phyloP scores from a whole-genome alignment of 176 grass and related monocot genomes.

The Lolium perenne region DNA sequence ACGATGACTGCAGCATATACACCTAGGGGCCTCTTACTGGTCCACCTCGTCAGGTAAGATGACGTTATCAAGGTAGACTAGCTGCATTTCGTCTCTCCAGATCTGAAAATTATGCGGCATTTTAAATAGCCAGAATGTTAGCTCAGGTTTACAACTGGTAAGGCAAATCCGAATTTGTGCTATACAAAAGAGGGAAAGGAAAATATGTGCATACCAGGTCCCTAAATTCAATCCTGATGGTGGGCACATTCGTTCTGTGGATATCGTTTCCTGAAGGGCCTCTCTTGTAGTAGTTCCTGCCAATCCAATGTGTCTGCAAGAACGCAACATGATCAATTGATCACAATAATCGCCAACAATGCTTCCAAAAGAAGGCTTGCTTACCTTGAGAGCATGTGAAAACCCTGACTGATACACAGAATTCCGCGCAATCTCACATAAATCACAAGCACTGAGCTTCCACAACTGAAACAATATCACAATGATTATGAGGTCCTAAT shows the following conservation, averaged over 20 bases:
- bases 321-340: constrained; percentile 5
- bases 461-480: constrained; percentile 70
- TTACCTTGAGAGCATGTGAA: constrained; percentile 91
- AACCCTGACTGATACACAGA: constrained; percentile 97
- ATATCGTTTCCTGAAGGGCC: constrained; percentile 86
- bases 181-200: background rate
- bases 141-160: background rate
- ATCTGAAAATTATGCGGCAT: constrained; percentile 59
- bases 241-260: constrained; percentile 92
- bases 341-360: background rate
- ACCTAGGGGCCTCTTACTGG: constrained; percentile 40
- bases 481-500: constrained; percentile 21
- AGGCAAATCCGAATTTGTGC: background rate
- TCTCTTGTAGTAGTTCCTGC: constrained; percentile 83
- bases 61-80: constrained; percentile 74
- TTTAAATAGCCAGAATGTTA: constrained; percentile 33
- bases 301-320: constrained; percentile 94
- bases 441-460: constrained; percentile 97
- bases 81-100: constrained; percentile 95
- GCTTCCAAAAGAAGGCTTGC: constrained; percentile 6
- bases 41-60: constrained; percentile 76
- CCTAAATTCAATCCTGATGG: constrained; percentile 89
- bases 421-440: constrained; percentile 97
- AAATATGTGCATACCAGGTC: constrained; percentile 57
- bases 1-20: constrained; percentile 2